Evolutionary conservation across 345 rosid species (phyloP).

Genomic region (Cardamine resedifolia): DNA sequence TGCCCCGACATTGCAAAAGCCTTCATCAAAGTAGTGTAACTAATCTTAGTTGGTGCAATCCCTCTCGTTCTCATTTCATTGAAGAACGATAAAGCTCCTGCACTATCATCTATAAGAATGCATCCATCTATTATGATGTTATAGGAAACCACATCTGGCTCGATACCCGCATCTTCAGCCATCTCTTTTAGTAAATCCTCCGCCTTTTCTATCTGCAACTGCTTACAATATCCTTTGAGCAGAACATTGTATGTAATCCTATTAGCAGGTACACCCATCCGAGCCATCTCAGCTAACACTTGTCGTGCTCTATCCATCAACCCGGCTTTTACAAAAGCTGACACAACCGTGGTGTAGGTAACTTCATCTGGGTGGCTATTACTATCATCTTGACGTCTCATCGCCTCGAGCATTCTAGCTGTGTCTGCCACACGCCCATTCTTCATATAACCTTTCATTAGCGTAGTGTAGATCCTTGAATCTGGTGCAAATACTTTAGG

Average conservation of each 20-base stretch:
- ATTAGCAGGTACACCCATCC: constrained; percentile 80
- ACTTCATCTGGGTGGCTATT: constrained; percentile 86
- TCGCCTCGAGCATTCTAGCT: constrained; percentile 82
- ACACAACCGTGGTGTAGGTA: constrained; percentile 84
- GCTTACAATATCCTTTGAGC: constrained; percentile 88
- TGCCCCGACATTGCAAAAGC: constrained; percentile 87
- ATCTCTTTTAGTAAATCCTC: constrained; percentile 74
- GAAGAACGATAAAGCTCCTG: constrained; percentile 78
- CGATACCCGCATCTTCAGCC: constrained; percentile 54
- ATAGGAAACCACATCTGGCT: constrained; percentile 87
- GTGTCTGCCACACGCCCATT: constrained; percentile 70
- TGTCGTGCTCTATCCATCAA: constrained; percentile 77
- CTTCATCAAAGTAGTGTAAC: constrained; percentile 97
- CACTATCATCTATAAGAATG: constrained; percentile 77
- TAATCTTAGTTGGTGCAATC: constrained; percentile 81
- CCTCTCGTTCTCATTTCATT: constrained; percentile 82
- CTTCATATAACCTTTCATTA: constrained; percentile 98
- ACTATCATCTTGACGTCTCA: constrained; percentile 64
- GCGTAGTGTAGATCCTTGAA: constrained; percentile 77
- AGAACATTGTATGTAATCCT: constrained; percentile 83
- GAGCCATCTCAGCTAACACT: constrained; percentile 79
- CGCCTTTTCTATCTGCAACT: constrained; percentile 68
- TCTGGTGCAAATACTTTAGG: constrained; percentile 64
- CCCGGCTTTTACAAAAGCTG: constrained; percentile 79
- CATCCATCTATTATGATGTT: constrained; percentile 90